A percentile compares a stretch with the other conserved stretches of the same genome.
Conservation (phyloP, 176 grass and related monocot genomes). For the sorghum (Sorghum bicolor) region Sorghum_bicolor_NCBIv3 NC_012872.2:72492001-72492500, state of each 20-base stretch:
- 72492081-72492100: not conserved
- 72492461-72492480: too few species aligned
- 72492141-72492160: not conserved
- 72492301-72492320: not conserved
- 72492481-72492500: too few species aligned
- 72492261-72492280: fast-evolving
- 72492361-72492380: not conserved
- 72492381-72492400: not conserved
- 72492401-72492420: not conserved
- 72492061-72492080: not conserved
- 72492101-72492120: not conserved
- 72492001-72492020: not conserved
- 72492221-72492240: not conserved
- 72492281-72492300: fast-evolving
- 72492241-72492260: not conserved
- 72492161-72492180: not conserved
- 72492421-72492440: not conserved
- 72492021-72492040: constrained; percentile 2
- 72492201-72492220: fast-evolving
- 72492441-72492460: not conserved
- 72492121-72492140: fast-evolving
- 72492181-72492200: not conserved
- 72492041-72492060: not conserved
- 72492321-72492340: not conserved
- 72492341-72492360: fast-evolving